Base-by-base conservation (phyloP, 805 yeast species). In the Pichia membranifaciens region DNA sequence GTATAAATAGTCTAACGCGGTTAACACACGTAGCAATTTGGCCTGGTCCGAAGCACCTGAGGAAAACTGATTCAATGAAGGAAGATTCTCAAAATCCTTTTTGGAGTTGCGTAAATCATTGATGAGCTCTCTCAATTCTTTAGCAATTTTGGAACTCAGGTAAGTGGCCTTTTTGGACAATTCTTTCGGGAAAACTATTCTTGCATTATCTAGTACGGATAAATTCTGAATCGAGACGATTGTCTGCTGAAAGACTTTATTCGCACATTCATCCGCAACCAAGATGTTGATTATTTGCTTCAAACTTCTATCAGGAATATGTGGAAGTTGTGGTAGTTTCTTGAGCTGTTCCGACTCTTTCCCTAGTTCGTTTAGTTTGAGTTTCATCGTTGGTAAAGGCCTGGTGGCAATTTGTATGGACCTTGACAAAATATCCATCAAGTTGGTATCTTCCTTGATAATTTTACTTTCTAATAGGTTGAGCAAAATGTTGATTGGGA, bases 1-100 rank as follows among this genome's bases (percentile, higher is more conserved):
- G 62, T 78, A 84, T 59, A 90, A 70, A 55, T 84, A 87, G 57
- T 90, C 96, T 49, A 90, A 72, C 0, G 96, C 96, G 1, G 97
- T 89, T 51, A 90, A 70, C 2, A 88, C 81, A 44, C 96, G 74
- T 46, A 91, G 69, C n/a, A 93, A 66, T 58, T 88, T 89, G 7
- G 96, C 86, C 61, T 93, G 98, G 51, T 85, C 89, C 0, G 96
- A 85, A 37, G 85, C 79, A 1, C 89, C 78, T 0, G 87, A 77
- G 2, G 93, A 85, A 58, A 90, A 87, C 55, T 78, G 79, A 23
- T 77, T 67, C 50, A 89, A 47, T 0, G 56, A 44, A n/a, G 58
- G 71, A 3, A 80, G 67, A 22, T 75, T 78, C 25, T 79, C 70
- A 23, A 76, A 79, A 23, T 70, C 70, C n/a, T 35, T 28, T 10